Evolutionary conservation across 2,329 filamentous ascomycete genomes (phyloP), one percentile per base, ranked within the genome.

Genomic region (Ophiostoma ips): DNA sequence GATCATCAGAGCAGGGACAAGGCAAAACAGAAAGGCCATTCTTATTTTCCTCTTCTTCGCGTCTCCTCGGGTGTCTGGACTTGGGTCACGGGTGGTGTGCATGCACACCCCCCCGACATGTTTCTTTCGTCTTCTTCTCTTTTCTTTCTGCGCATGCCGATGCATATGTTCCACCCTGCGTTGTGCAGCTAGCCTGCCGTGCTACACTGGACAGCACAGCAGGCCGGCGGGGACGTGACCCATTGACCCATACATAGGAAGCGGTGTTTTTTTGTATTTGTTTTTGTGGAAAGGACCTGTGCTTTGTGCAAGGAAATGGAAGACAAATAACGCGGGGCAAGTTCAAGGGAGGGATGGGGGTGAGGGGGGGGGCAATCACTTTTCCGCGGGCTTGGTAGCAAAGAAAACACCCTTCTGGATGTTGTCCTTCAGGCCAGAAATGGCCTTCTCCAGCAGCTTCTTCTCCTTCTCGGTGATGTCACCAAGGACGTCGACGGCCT

Each of bases 401-500:
- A 96, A 98, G 65, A 82, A 79, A 64, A 95, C 74, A 65, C 92
- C 92, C 81, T 96, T 95, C 63, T 79, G 71, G 66, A 98, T 95
- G 74, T 96, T 96, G 71, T 79, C 83, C 75, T 88, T 84, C 56
- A 96, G 79, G 58, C 84, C 90, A 60, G 78, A 73, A 65, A 85
- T 76, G 66, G 77, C 79, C 63, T 79, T 82, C 61, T 84, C 73
- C 61, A 96, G 77, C 57, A 96, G 80, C 62, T 77, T 79, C 82
- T 94, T 85, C 79, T 96, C 92, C 71, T 87, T 80, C 45, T 87
- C 84, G 63, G 84, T 87, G 63, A 88, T 79, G 56, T 75, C 75
- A 61, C 73, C 76, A 58, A 96, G 76, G 56, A 87, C 77, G 70
- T 96, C 87, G 62, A 76, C 74, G 60, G 81, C 87, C 73, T 92